These are phyloP conservation scores for Malus sylvestris DNA, from an alignment of 306 rosid species.

Conservation along the genomic window DNA sequence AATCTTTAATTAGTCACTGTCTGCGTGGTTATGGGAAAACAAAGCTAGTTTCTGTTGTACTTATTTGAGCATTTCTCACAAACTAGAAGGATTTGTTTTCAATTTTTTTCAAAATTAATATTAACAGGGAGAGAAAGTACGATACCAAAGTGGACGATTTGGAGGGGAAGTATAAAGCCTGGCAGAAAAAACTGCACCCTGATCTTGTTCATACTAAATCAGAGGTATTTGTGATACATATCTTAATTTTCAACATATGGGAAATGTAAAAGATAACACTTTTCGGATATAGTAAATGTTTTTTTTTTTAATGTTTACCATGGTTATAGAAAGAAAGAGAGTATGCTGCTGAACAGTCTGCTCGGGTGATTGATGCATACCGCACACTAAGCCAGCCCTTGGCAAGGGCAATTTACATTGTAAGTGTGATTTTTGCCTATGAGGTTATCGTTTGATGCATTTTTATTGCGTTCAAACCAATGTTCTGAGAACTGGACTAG, in stretches of 20 bases:
- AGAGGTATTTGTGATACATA: slow-evolving; percentile 40
- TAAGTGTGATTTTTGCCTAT: slow-evolving; percentile 22
- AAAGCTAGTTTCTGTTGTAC: not conserved
- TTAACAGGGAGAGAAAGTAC: slow-evolving; percentile 65
- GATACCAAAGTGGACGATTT: slow-evolving; percentile 51
- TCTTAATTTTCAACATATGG: not conserved
- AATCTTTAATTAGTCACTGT: not conserved
- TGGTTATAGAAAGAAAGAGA: slow-evolving; percentile 66
- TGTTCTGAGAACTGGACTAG: not conserved
- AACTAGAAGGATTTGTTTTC: not conserved
- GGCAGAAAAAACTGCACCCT: slow-evolving; percentile 98
- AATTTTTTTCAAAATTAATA: not conserved
- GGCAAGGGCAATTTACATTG: slow-evolving; percentile 72
- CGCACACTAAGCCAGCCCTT: slow-evolving; percentile 73
- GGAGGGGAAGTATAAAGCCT: slow-evolving; percentile 74
- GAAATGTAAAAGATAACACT: not conserved
- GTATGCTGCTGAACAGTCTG: slow-evolving; percentile 89
- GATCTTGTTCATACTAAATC: slow-evolving; percentile 96
- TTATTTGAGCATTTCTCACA: not conserved
- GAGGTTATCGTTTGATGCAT: not conserved
- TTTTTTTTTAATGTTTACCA: slow-evolving; percentile 5
- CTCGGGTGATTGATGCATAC: slow-evolving; percentile 83
- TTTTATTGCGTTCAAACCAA: not conserved
- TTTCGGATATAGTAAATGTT: not conserved
- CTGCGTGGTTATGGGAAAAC: not conserved